A percentile compares a stretch with the other conserved stretches of the same genome.
These are phyloP conservation scores for Nakazawaea ambrosiae DNA, from an alignment of 805 yeast species.

Conservation along the genomic window DNA sequence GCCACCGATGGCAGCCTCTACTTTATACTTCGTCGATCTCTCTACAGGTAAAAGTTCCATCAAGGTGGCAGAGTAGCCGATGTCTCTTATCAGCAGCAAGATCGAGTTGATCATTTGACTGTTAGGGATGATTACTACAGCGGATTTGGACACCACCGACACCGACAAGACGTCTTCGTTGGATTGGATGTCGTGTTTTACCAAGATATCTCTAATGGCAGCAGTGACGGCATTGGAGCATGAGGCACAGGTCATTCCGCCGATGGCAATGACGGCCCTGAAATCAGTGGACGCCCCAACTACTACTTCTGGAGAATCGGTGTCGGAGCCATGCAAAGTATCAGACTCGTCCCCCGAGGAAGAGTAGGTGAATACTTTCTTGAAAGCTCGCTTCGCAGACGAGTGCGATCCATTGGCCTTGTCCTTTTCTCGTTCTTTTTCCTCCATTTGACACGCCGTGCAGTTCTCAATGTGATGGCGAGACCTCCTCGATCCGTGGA, in stretches of 20 bases:
- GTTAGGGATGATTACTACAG: constrained; percentile 45
- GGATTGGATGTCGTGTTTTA: background rate
- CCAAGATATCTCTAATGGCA: constrained; percentile 25
- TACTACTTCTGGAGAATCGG: constrained; percentile 14
- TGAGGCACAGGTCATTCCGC: constrained; percentile 66
- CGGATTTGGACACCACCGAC: constrained; percentile 48
- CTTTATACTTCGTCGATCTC: constrained; percentile 38
- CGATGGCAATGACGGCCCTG: constrained; percentile 48
- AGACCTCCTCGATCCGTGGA: constrained; percentile 8
- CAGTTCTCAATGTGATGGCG: constrained; percentile 36
- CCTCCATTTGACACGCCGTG: constrained; percentile 28
- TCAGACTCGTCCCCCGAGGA: constrained; percentile 5
- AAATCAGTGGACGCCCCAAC: constrained; percentile 20
- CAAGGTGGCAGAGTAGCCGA: constrained; percentile 42
- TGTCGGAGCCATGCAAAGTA: background rate
- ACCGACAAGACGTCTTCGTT: constrained; percentile 18
- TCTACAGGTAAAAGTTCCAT: constrained; percentile 55
- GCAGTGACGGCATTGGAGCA: constrained; percentile 45
- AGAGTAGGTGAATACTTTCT: constrained; percentile 11
- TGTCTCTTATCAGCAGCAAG: constrained; percentile 37
- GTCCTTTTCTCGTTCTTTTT: too few relatives aligned
- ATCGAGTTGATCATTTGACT: constrained; percentile 44
- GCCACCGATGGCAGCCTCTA: constrained; percentile 61
- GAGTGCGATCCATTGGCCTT: constrained; percentile 3
- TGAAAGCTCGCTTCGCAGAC: too few relatives aligned